Percentiles rank a stretch among this genome's conserved stretches.
These are phyloP conservation scores for Ramularia endophylla DNA, from an alignment of 2,329 filamentous ascomycete genomes.

Conservation along the genomic window DNA sequence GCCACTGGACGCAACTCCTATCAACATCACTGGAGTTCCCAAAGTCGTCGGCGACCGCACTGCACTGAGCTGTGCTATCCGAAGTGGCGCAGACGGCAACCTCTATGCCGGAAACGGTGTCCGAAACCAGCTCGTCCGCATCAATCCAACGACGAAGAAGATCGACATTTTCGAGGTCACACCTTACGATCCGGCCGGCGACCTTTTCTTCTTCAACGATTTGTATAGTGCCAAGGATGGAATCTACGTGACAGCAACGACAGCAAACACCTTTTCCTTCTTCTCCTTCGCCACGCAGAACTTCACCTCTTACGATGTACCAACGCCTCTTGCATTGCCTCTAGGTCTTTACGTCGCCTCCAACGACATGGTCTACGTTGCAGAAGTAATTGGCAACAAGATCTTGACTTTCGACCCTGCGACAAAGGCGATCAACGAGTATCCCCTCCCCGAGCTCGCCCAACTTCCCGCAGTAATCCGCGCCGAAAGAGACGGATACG, in stretches of 20 bases:
- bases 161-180: slow-evolving; percentile 6
- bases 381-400: slow-evolving; percentile 15
- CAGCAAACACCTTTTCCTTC: slow-evolving; percentile 14
- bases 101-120: slow-evolving; percentile 10
- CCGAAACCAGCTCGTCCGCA: slow-evolving; percentile 12
- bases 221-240: slow-evolving; percentile 18
- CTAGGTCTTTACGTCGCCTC: slow-evolving; percentile 16
- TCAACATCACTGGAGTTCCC: slow-evolving; percentile 6
- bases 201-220: slow-evolving; percentile 22
- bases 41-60: slow-evolving; percentile 6
- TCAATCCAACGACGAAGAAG: slow-evolving; percentile 8
- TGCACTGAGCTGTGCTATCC: slow-evolving; percentile 10
- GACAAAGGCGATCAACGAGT: slow-evolving; percentile 15
- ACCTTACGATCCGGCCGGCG: slow-evolving; percentile 13
- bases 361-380: slow-evolving; percentile 12
- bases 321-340: slow-evolving; percentile 12
- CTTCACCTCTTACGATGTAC: slow-evolving; percentile 10
- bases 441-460: slow-evolving; percentile 11
- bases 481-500: slow-evolving; percentile 17
- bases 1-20: slow-evolving; percentile 10
- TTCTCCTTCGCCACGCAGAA: slow-evolving; percentile 9
- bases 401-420: slow-evolving; percentile 15
- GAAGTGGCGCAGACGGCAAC: slow-evolving; percentile 8
- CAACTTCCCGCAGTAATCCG: slow-evolving; percentile 19
- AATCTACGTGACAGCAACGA: slow-evolving; percentile 20